Evolutionary conservation across 2,329 filamentous ascomycete genomes (phyloP).

Genomic region (Colletotrichum brevisporum): DNA sequence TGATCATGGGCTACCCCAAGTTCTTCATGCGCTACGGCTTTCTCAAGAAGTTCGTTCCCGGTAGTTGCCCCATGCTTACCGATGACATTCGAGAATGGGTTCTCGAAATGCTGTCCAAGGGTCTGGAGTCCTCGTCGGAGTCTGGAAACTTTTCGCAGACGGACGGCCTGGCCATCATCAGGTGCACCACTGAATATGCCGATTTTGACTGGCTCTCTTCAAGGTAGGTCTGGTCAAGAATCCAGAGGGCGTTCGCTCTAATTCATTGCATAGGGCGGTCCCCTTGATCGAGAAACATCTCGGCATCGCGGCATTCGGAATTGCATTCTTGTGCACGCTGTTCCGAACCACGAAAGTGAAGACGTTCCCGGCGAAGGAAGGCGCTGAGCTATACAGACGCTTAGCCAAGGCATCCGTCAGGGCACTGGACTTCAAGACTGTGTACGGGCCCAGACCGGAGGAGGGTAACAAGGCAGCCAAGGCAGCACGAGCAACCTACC

Average conservation of each 20-base stretch:
- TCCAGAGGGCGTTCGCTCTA: neutral
- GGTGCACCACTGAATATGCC: neutral
- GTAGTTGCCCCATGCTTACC: too few relatives aligned
- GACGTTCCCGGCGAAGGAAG: neutral
- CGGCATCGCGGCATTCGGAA: conserved; percentile 1
- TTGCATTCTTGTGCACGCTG: neutral
- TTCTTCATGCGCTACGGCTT: too few relatives aligned
- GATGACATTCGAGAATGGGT: too few relatives aligned
- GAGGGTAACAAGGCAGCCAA: conserved; percentile 4
- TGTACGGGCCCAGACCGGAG: neutral
- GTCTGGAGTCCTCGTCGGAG: too few relatives aligned
- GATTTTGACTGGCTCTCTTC: conserved; percentile 23
- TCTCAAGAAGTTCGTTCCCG: too few relatives aligned
- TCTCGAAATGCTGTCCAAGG: too few relatives aligned
- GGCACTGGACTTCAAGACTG: conserved; percentile 3
- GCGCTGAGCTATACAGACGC: conserved; percentile 4
- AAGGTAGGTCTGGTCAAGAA: neutral
- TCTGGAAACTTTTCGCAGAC: too few relatives aligned
- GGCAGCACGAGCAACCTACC: too few relatives aligned
- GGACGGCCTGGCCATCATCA: too few relatives aligned
- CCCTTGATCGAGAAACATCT: conserved; percentile 18
- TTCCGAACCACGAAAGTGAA: neutral
- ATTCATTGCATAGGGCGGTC: neutral
- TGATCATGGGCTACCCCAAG: too few relatives aligned
- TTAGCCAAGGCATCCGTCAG: conserved; percentile 9